Evolutionary conservation across 2,329 filamentous ascomycete genomes (phyloP).

Genomic region (Fusarium succisae): DNA sequence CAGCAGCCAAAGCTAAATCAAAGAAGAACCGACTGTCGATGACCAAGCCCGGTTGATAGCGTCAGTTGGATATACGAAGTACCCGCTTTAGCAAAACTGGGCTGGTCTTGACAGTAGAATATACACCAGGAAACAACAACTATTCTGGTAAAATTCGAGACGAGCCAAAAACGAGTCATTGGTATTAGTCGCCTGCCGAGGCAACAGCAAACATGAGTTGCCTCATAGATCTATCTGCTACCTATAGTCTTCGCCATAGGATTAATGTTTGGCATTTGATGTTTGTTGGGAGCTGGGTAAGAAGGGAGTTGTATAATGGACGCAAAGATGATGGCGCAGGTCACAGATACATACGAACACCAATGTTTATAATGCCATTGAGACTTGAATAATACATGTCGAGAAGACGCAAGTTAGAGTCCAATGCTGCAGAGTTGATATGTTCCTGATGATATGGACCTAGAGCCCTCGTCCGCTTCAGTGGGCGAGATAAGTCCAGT

Average conservation of each 20-base stretch:
- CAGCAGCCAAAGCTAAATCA: conserved; percentile 48
- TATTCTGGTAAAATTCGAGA: not conserved
- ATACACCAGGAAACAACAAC: not conserved
- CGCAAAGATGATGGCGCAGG: conserved; percentile 23
- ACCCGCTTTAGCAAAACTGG: not conserved
- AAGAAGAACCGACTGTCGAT: conserved; percentile 58
- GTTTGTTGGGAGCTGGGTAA: conserved; percentile 19
- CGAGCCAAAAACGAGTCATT: not conserved
- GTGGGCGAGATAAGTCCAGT: not conserved
- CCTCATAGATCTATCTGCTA: conserved; percentile 8
- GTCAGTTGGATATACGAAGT: not conserved
- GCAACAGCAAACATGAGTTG: conserved; percentile 18
- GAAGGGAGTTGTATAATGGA: conserved; percentile 29
- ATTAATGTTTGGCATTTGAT: conserved; percentile 27
- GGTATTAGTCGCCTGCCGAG: not conserved
- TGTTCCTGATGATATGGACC: not conserved
- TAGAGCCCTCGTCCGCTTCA: no score
- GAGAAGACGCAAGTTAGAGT: not conserved
- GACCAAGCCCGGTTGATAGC: conserved; percentile 36
- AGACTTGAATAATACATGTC: not conserved
- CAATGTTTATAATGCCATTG: conserved; percentile 26
- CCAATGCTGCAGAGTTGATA: not conserved
- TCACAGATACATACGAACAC: conserved; percentile 33
- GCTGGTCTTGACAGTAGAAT: not conserved
- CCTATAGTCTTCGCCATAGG: conserved; percentile 7